phyloP scores from a whole-genome alignment of 305 asterid species.

The Fraxinus xanthoxyloides region DNA sequence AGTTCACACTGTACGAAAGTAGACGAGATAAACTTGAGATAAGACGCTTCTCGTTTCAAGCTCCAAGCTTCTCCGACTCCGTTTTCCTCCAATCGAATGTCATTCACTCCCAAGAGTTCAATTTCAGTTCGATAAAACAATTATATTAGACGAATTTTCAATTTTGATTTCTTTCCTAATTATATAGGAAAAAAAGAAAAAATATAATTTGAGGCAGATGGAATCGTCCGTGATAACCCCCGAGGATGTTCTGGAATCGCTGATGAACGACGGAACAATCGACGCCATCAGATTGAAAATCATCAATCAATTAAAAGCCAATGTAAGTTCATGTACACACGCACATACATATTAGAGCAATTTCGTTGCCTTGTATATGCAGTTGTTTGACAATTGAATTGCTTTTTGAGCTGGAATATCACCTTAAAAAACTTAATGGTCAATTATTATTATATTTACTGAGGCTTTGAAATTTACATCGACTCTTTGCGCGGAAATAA shows the following conservation, averaged over 20 bases:
- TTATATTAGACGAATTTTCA: background rate
- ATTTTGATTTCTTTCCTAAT: background rate
- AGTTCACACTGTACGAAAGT: background rate
- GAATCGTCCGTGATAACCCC: slow-evolving; percentile 68
- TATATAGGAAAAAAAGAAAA: background rate
- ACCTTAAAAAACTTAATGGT: background rate
- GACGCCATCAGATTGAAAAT: slow-evolving; percentile 80
- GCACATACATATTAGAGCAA: background rate
- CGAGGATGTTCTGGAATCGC: slow-evolving; percentile 76
- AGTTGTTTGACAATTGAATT: background rate
- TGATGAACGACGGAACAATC: slow-evolving; percentile 89
- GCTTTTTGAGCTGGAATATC: background rate
- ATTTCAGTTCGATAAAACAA: background rate
- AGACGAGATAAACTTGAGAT: background rate
- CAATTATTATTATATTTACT: background rate
- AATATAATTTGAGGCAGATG: slow-evolving; percentile 33
- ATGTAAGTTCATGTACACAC: slow-evolving; percentile 38
- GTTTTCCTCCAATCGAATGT: background rate
- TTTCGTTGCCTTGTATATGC: background rate
- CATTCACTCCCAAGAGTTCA: background rate
- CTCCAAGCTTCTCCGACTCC: background rate
- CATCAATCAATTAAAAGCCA: slow-evolving; percentile 82
- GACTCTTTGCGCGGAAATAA: background rate
- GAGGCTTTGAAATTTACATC: background rate
- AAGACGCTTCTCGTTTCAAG: background rate